phyloP scores from a whole-genome alignment of 2,329 filamentous ascomycete genomes.

The Purpureocillium lavendulum region DNA sequence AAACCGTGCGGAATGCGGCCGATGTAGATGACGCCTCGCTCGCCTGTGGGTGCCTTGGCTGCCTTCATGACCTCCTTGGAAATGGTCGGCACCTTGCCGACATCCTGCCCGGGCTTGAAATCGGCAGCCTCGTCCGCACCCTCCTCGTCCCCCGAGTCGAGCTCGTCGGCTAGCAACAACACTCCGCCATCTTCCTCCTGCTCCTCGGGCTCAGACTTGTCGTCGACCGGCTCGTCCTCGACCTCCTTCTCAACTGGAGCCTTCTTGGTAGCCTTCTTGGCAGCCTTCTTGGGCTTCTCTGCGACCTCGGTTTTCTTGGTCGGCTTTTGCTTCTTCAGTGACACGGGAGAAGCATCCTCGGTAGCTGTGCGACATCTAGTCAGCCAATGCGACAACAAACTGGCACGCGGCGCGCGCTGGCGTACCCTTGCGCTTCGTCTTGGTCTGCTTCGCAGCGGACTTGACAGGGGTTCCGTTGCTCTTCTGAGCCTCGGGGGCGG shows the following conservation, averaged over 20 bases:
- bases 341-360: slow-evolving; percentile 35
- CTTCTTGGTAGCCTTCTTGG: slow-evolving; percentile 24
- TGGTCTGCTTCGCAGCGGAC: slow-evolving; percentile 3
- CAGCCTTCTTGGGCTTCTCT: slow-evolving; percentile 9
- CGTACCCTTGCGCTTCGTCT: slow-evolving; percentile 25
- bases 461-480: slow-evolving; percentile 14
- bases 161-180: slow-evolving; percentile 32
- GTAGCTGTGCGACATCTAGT: slow-evolving; percentile 21
- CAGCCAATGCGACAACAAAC: slow-evolving; percentile 9
- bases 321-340: slow-evolving; percentile 37
- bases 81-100: slow-evolving; percentile 41
- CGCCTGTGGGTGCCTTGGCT: slow-evolving; percentile 33
- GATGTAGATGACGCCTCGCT: slow-evolving; percentile 78
- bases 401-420: slow-evolving; percentile 1
- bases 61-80: slow-evolving; percentile 36
- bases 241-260: slow-evolving; percentile 12
- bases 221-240: slow-evolving; percentile 20
- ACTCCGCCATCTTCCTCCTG: slow-evolving; percentile 33
- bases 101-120: slow-evolving; percentile 40
- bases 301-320: slow-evolving; percentile 21
- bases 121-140: slow-evolving; percentile 22
- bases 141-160: slow-evolving; percentile 37
- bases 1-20: slow-evolving; percentile 88
- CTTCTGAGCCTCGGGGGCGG: slow-evolving; percentile 20
- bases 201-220: slow-evolving; percentile 25